Base-by-base conservation (phyloP, 306 rosid genomes). In the Glycine latifolia region DNA sequence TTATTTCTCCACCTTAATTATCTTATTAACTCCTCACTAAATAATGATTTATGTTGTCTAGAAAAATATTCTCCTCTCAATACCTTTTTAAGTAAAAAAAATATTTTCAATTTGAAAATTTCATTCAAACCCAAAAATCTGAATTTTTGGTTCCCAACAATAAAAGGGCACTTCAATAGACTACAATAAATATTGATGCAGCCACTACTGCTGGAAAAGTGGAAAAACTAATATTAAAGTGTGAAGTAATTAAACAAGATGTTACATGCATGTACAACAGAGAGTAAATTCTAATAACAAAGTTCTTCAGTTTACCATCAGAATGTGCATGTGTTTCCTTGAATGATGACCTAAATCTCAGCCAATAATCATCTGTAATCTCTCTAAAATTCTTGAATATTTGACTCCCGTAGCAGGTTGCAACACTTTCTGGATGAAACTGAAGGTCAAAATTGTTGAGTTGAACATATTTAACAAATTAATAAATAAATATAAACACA, bases 371-470 rank as follows among this genome's bases (percentile, higher is more conserved):
- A 77, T 92, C 80, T 33, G 99, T 93, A 77, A 93, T 93, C 76
- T 86, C 90, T 80, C 94, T 91, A 77, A 96, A 96, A 82, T 93
- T 96, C 87, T 86, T 87, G 87, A 96, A 96, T 84, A 96, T 85
- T 82, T 92, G 89, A 68, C 91, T 89, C 73, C 99, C 99, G 77
- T 91, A 87, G 85, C 83, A 78, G 73, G 98, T 93, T 37, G 97
- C 99, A 83, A 96, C 87, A 88, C 99, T 96, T 90, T 96, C 99
- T 69, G 99, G 99, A 90, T 96, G 99, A 87, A 96, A 96, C 99
- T 96, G 98, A 79, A 63, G 82, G 78, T 83, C 81, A 89, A 86
- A 85, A 67, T 65, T 72, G 86, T 82, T 79, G 79, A 81, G 81
- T 44, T 68, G 70, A 78, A 31, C 73, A 41, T 13, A 11, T 53